These are phyloP conservation scores for Pseudocercospora crystallina DNA, from an alignment of 2,329 filamentous ascomycete genomes.

Conservation along the genomic window DNA sequence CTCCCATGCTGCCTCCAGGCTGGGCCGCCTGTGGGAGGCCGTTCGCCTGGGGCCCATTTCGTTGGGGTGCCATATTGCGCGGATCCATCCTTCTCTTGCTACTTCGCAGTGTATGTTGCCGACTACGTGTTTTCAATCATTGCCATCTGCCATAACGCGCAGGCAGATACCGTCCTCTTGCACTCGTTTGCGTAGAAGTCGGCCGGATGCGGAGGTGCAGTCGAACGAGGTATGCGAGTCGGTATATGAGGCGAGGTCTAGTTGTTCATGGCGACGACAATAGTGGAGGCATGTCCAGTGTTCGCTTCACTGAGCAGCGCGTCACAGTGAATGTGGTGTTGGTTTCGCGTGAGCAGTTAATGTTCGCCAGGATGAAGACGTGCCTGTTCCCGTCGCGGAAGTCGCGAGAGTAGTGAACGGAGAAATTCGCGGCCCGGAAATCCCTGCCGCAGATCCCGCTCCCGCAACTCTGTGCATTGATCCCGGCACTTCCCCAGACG, in stretches of 20 bases:
- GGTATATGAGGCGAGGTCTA: neutral
- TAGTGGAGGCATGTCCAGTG: neutral
- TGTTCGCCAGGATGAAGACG: too few species aligned
- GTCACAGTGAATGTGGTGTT: neutral
- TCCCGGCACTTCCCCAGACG: neutral
- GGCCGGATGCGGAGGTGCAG: conserved; percentile 12
- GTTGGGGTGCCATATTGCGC: neutral
- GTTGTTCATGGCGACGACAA: neutral
- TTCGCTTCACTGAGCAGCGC: neutral
- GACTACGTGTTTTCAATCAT: neutral
- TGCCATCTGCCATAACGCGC: conserved; percentile 7
- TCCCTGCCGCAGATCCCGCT: neutral
- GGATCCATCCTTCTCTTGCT: conserved; percentile 14
- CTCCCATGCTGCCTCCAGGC: too few species aligned
- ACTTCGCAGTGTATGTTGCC: neutral
- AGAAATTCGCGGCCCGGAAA: neutral
- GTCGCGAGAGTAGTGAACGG: too few species aligned
- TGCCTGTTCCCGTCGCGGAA: too few species aligned
- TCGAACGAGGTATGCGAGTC: conserved; percentile 8
- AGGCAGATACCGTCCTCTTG: too few species aligned
- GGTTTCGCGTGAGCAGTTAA: too few species aligned
- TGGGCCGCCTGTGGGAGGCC: conserved; percentile 16
- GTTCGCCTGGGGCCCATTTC: conserved; percentile 16
- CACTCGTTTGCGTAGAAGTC: neutral
- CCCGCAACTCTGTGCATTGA: neutral